A percentile compares a stretch with the other conserved stretches of the same genome.
These are phyloP conservation scores for Auricularia auricula-judae DNA, from an alignment of 768 basidiomycete genomes.

Conservation along the genomic window DNA sequence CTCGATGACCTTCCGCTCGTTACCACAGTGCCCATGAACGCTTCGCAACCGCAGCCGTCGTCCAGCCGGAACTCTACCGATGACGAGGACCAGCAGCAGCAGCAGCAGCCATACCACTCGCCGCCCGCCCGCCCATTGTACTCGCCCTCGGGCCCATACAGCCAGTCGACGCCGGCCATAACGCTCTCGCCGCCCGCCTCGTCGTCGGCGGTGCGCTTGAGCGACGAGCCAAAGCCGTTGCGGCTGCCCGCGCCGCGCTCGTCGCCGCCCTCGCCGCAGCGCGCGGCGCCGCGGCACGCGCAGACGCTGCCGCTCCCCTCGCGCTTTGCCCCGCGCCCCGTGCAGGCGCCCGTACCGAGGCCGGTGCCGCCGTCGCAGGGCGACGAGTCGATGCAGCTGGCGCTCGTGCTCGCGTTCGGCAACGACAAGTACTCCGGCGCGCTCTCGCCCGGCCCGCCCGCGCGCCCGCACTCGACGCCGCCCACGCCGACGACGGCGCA, in stretches of 20 bases:
- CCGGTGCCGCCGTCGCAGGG: not conserved
- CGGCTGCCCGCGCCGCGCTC: not conserved
- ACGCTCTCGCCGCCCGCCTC: too few species aligned
- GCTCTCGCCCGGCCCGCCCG: not conserved
- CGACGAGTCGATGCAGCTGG: constrained; percentile 1
- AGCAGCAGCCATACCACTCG: too few species aligned
- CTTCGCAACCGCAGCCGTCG: too few species aligned
- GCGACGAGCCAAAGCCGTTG: not conserved
- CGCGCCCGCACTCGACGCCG: not conserved
- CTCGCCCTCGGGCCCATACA: too few species aligned
- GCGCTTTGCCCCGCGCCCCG: not conserved
- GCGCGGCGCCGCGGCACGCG: not conserved
- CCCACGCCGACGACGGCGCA: not conserved
- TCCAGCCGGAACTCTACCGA: too few species aligned
- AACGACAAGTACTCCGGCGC: not conserved
- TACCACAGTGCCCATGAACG: too few species aligned
- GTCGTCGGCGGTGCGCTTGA: too few species aligned
- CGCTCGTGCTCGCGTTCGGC: not conserved
- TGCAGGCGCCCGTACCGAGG: not conserved
- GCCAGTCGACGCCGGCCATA: too few species aligned
- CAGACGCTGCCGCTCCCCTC: not conserved
- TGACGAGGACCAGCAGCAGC: too few species aligned
- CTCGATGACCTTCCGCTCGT: too few species aligned
- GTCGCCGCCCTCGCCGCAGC: not conserved
- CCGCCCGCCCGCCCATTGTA: too few species aligned